phyloP scores from a whole-genome alignment of 2,329 filamentous ascomycete genomes.

The Purpureocillium lavendulum region DNA sequence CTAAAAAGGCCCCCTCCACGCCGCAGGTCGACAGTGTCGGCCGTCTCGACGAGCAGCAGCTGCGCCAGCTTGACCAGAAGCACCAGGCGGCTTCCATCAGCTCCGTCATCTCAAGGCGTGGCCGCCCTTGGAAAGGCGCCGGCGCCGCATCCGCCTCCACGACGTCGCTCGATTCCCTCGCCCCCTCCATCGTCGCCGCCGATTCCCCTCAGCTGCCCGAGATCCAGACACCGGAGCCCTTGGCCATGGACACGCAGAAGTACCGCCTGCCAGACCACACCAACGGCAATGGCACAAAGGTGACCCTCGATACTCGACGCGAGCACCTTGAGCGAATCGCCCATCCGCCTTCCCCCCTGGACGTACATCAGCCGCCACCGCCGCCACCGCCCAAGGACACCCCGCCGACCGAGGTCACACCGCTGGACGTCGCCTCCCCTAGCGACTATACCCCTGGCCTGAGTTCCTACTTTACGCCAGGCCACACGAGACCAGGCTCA shows the following conservation, averaged over 20 bases:
- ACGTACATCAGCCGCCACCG: constrained; percentile 29
- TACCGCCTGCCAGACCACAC: constrained; percentile 65
- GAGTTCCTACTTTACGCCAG: constrained; percentile 58
- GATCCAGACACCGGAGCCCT: constrained; percentile 38
- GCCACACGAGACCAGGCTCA: constrained; percentile 65
- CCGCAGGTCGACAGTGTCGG: constrained; percentile 44
- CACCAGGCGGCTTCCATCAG: constrained; percentile 47
- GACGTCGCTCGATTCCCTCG: constrained; percentile 16
- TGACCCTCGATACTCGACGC: constrained; percentile 46
- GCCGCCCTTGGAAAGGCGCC: constrained; percentile 64
- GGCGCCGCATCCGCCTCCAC: constrained; percentile 26
- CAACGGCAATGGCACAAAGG: constrained; percentile 60
- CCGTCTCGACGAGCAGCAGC: constrained; percentile 61
- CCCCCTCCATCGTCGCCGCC: constrained; percentile 14
- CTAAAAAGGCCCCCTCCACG: constrained; percentile 24
- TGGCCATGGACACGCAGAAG: constrained; percentile 65
- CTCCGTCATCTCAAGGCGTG: constrained; percentile 52
- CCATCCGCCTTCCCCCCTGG: constrained; percentile 26
- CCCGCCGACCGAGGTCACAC: constrained; percentile 20
- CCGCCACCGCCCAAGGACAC: constrained; percentile 32
- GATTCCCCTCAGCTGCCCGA: constrained; percentile 36
- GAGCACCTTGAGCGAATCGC: constrained; percentile 47
- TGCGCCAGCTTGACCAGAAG: constrained; percentile 60
- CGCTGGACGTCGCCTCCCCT: constrained; percentile 19
- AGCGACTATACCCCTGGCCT: constrained; percentile 41